These are phyloP conservation scores for Zopfochytrium polystomum DNA, from an alignment of 371 early-diverging fungal species.

Conservation along the genomic window DNA sequence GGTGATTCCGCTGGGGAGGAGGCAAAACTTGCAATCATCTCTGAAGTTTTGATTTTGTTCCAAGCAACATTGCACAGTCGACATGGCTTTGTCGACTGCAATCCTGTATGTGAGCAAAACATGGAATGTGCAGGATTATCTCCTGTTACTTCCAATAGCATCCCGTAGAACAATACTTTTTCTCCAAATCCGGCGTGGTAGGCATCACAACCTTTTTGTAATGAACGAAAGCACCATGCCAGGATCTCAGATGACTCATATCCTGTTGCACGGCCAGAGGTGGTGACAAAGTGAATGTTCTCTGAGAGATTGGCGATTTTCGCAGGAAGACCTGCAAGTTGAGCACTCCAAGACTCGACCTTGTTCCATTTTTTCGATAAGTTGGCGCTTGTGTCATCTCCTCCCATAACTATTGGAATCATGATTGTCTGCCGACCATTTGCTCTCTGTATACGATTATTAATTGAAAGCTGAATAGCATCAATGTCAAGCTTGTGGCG, in stretches of 20 bases:
- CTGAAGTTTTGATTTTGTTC: too few relatives aligned
- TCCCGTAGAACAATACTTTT: background rate
- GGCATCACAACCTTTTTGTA: conserved; percentile 5
- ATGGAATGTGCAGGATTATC: conserved; percentile 4
- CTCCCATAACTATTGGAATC: background rate
- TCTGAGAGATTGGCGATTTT: background rate
- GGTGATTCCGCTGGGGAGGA: too few relatives aligned
- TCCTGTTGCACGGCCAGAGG: conserved; percentile 3
- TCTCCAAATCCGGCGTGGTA: background rate
- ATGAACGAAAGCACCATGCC: background rate
- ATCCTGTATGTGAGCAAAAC: conserved; percentile 5
- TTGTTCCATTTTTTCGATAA: conserved; percentile 17
- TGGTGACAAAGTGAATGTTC: conserved; percentile 1
- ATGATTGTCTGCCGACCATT: background rate
- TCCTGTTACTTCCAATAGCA: background rate
- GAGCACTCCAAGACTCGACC: background rate
- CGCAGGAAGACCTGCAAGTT: conserved; percentile 7
- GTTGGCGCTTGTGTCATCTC: conserved; percentile 17
- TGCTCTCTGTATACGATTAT: too few relatives aligned
- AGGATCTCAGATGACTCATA: background rate
- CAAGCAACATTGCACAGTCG: background rate
- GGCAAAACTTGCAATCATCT: background rate
- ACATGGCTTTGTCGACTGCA: background rate
- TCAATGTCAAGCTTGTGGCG: too few relatives aligned
- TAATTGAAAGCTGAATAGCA: too few relatives aligned